Base-by-base conservation (phyloP, 495 filamentous ascomycete genomes). In the Cercophora sp. region DNA sequence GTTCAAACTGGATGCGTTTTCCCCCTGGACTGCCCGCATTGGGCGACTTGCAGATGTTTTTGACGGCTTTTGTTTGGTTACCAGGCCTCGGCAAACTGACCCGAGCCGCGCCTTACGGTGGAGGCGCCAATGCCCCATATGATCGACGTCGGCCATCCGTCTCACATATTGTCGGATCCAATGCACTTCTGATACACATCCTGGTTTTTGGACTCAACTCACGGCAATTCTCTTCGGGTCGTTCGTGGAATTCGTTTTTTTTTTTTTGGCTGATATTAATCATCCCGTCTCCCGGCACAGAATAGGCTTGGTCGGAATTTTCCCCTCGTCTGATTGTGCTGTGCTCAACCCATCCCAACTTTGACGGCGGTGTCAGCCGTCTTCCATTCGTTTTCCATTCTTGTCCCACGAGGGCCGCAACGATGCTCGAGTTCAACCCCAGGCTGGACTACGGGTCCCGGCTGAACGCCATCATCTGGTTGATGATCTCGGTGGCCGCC, bases 401-500 rank as follows among this genome's bases (percentile, higher is more conserved):
- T 16, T 35, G 49, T 25, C 37, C 22, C n/a, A 32, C 36, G 9
- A 10, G 16, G 20, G 24, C 44, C 2, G n/a, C 24, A n/a, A 50
- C 9, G 41, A 42, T 48, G 36, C 13, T 51, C n/a, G 18, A 22
- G 16, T n/a, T 36, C 26, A 37, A 53, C 27, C 43, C 35, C 11
- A 51, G 18, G 10, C 22, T 53, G 22, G 49, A 57, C 49, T 53
- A 60, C 31, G 64, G 64, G 8, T 62, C 64, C 15, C 59, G 51
- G 23, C 51, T 65, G 26, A 62, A 59, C 47, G 42, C 37, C 11
- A 19, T 57, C 18, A 26, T 60, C 26, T 67, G 62, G 61, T 24
- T 62, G 27, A 36, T 66, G 4, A 36, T 66, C 16, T 61, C 63
- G 5, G 11, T 64, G 8, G 54, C 64, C 2, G 51, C 59, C 2